These are phyloP conservation scores for Cucurbita pepo DNA, from an alignment of 306 rosid genomes.

Conservation along the genomic window DNA sequence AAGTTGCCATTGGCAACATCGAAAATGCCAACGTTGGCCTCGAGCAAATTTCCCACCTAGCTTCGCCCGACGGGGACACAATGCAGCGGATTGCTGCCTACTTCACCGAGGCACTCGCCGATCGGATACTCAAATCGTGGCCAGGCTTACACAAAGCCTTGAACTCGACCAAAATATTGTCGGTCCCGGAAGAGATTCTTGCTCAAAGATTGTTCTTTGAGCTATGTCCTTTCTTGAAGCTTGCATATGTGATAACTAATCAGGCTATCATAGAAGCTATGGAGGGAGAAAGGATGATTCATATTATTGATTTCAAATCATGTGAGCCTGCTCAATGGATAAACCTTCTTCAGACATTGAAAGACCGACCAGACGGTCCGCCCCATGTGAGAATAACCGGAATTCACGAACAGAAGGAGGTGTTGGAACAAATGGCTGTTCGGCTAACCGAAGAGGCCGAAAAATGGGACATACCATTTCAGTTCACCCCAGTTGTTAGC, in stretches of 20 bases:
- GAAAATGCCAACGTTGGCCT: constrained; percentile 58
- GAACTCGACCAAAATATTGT: constrained; percentile 34
- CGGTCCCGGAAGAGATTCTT: constrained; percentile 32
- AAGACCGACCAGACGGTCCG: constrained; percentile 50
- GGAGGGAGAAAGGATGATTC: constrained; percentile 62
- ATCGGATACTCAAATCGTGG: constrained; percentile 38
- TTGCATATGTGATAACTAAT: constrained; percentile 53
- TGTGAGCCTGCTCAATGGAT: constrained; percentile 75
- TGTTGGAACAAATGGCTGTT: constrained; percentile 50
- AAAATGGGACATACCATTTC: constrained; percentile 54
- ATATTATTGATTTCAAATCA: constrained; percentile 66
- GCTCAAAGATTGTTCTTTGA: constrained; percentile 55
- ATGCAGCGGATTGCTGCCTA: constrained; percentile 62
- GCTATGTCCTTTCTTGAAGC: constrained; percentile 60
- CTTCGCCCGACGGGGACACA: constrained; percentile 58
- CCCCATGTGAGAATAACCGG: constrained; percentile 73
- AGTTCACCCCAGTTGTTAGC: constrained; percentile 50
- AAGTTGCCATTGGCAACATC: constrained; percentile 55
- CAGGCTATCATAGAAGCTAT: constrained; percentile 74
- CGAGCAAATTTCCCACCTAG: constrained; percentile 48
- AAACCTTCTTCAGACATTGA: constrained; percentile 39
- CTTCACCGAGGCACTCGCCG: constrained; percentile 65
- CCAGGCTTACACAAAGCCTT: constrained; percentile 65
- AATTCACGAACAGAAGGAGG: constrained; percentile 55
- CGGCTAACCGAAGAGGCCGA: constrained; percentile 54